Conservation (phyloP, 805 yeast species). For the Ogataea ramenticola region DNA sequence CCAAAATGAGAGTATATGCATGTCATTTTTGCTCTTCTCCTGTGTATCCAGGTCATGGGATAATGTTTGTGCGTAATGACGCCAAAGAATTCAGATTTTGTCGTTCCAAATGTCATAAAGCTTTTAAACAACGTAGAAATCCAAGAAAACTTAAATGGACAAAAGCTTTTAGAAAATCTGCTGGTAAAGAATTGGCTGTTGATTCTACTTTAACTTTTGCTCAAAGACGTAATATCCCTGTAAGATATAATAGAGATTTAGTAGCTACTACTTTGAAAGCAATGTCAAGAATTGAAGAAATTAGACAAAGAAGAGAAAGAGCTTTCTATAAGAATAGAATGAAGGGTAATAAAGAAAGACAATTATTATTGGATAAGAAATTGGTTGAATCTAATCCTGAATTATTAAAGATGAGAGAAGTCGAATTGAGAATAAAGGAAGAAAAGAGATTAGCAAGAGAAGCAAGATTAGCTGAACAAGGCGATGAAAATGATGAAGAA, state of each 20-base stretch:
- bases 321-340: constrained; percentile 99
- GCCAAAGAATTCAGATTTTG: constrained; percentile 97
- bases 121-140: constrained; percentile 96
- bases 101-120: constrained; percentile 95
- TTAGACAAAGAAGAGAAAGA: constrained; percentile 91
- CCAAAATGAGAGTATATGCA: constrained; percentile 69
- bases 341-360: constrained; percentile 92
- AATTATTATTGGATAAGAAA: constrained; percentile 78
- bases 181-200: constrained; percentile 97
- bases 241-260: constrained; percentile 92
- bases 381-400: constrained; percentile 86
- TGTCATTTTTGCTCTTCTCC: constrained; percentile 99
- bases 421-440: constrained; percentile 71
- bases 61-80: constrained; percentile 96
- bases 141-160: constrained; percentile 99
- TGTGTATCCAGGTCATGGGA: constrained; percentile 90
- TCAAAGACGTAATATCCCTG: constrained; percentile 96
- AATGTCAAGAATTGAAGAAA: constrained; percentile 93
- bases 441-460: constrained; percentile 63
- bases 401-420: constrained; percentile 86
- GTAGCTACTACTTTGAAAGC: constrained; percentile 92
- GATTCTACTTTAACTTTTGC: constrained; percentile 95
- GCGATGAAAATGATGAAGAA: constrained; percentile 39
- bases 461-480: constrained; percentile 36
- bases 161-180: constrained; percentile 97